Conservation (phyloP, 768 basidiomycete genomes). For the Kwoniella bestiolae region DNA sequence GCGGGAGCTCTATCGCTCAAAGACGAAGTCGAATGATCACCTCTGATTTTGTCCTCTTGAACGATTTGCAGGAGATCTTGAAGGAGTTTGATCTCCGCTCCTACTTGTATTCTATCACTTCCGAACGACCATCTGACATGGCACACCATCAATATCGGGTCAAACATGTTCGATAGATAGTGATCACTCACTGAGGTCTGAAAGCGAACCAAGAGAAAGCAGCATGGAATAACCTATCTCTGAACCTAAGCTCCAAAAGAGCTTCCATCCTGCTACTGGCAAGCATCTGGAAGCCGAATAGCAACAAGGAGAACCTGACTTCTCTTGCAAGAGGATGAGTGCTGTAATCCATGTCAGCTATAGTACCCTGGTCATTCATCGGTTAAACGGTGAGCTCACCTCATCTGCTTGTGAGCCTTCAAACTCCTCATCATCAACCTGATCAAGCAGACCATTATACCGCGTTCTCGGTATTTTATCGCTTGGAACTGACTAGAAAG, state of each 20-base stretch:
- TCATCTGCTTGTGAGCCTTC: conserved; percentile 70
- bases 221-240: conserved; percentile 74
- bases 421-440: conserved; percentile 82
- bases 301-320: conserved; percentile 81
- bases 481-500: conserved; percentile 90
- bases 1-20: conserved; percentile 44
- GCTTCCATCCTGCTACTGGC: conserved; percentile 85
- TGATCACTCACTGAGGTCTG: conserved; percentile 79
- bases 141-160: not conserved
- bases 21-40: conserved; percentile 55
- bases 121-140: conserved; percentile 88
- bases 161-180: not conserved
- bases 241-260: conserved; percentile 73
- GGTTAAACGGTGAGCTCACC: conserved; percentile 62
- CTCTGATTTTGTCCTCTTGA: conserved; percentile 72
- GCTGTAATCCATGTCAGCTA: conserved; percentile 59
- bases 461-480: conserved; percentile 81
- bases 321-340: conserved; percentile 91
- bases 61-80: conserved; percentile 80
- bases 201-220: conserved; percentile 93
- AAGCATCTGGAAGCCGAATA: conserved; percentile 90
- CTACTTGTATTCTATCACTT: conserved; percentile 86
- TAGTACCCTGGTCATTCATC: conserved; percentile 5
- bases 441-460: conserved; percentile 82
- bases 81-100: conserved; percentile 83